phyloP scores from a whole-genome alignment of 345 rosid species.

The Pistacia integerrima region DNA sequence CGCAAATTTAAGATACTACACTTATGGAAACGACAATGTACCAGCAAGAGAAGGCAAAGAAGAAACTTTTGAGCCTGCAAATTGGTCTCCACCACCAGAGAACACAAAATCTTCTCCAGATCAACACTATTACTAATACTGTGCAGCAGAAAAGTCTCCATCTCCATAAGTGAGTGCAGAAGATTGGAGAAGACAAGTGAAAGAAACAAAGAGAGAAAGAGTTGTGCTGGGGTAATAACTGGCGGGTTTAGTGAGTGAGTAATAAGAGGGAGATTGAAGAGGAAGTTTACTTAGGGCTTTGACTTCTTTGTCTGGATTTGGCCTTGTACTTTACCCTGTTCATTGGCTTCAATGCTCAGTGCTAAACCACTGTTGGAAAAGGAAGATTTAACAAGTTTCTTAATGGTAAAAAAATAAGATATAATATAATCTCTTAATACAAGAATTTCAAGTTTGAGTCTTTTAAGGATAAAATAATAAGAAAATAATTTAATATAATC shows the following conservation, averaged over 20 bases:
- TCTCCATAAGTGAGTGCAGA: background rate
- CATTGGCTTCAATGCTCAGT: too few species aligned
- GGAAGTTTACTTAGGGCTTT: background rate
- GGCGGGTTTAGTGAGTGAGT: too few species aligned
- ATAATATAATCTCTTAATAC: too few species aligned
- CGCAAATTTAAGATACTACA: background rate
- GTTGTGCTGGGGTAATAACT: too few species aligned
- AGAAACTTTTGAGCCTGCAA: background rate
- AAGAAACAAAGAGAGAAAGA: background rate
- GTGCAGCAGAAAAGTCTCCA: background rate
- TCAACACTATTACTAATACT: background rate
- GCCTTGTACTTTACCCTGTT: background rate
- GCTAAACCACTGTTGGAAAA: too few species aligned
- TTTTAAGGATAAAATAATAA: too few species aligned
- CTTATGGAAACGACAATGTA: background rate
- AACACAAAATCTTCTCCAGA: background rate
- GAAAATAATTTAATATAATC: too few species aligned
- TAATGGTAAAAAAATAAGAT: too few species aligned
- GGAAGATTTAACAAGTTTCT: too few species aligned
- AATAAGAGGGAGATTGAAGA: too few species aligned
- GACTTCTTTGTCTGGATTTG: background rate
- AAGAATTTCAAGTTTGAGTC: too few species aligned
- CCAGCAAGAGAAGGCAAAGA: conserved; percentile 14
- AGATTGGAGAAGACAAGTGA: background rate
- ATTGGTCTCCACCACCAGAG: background rate